Percentiles rank a stretch among this genome's conserved stretches.
Evolutionary conservation across 2,329 filamentous ascomycete genomes (phyloP).

Genomic region (Calonectria hawksworthii): DNA sequence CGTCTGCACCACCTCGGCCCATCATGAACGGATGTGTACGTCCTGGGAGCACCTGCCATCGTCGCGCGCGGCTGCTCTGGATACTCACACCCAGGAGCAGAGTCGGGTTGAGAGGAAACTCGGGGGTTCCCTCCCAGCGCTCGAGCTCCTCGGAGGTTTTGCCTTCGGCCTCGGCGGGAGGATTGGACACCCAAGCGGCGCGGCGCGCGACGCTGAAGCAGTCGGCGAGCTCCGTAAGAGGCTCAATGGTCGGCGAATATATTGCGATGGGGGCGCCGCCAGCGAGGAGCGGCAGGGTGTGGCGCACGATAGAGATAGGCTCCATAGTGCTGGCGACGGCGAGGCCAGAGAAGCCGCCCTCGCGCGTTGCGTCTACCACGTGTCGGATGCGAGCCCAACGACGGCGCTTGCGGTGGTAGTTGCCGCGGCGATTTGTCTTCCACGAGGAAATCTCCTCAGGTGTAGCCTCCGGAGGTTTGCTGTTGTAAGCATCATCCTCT

Average conservation of each 20-base stretch:
- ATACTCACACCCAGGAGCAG: conserved; percentile 83
- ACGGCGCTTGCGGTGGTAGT: conserved; percentile 90
- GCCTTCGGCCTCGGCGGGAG: conserved; percentile 61
- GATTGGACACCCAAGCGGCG: conserved; percentile 77
- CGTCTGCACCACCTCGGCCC: conserved; percentile 86
- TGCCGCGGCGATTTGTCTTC: conserved; percentile 87
- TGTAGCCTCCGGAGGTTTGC: conserved; percentile 71
- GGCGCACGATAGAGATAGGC: conserved; percentile 79
- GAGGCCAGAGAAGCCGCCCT: conserved; percentile 86
- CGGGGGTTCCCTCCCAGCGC: conserved; percentile 72
- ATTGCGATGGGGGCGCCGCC: conserved; percentile 89
- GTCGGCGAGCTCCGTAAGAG: conserved; percentile 83
- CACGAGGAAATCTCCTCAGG: conserved; percentile 74
- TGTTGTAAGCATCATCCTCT: conserved; percentile 79
- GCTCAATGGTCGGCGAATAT: conserved; percentile 86
- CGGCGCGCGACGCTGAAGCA: conserved; percentile 86
- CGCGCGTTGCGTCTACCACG: conserved; percentile 81
- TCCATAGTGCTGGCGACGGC: conserved; percentile 89
- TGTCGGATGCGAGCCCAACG: conserved; percentile 81
- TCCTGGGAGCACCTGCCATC: conserved; percentile 93
- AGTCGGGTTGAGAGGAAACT: conserved; percentile 91
- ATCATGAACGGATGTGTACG: conserved; percentile 97
- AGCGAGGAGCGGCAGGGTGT: conserved; percentile 82
- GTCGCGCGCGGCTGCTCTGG: conserved; percentile 82
- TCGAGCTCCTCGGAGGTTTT: conserved; percentile 65